A percentile compares a stretch with the other conserved stretches of the same genome.
These are phyloP conservation scores for Pichia heedii DNA, from an alignment of 805 yeast genomes.

Conservation along the genomic window DNA sequence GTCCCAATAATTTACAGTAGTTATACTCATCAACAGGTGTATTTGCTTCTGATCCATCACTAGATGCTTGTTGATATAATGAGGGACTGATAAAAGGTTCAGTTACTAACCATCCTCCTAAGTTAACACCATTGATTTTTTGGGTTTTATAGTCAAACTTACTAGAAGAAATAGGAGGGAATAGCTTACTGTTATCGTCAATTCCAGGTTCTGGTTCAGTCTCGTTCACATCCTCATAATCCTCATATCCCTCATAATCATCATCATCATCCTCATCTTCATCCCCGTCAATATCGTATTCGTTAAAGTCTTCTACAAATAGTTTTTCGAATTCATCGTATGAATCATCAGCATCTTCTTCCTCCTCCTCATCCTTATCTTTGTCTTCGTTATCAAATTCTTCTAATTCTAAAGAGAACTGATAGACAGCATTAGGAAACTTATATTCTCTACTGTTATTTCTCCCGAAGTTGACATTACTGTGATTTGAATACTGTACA, in stretches of 20 bases:
- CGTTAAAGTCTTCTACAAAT: background rate
- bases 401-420: too few species aligned
- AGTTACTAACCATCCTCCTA: constrained; percentile 68
- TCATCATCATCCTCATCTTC: background rate
- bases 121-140: constrained; percentile 36
- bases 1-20: constrained; percentile 41
- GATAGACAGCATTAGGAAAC: background rate
- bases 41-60: constrained; percentile 12
- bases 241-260: background rate
- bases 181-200: background rate
- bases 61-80: constrained; percentile 32
- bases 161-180: background rate
- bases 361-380: background rate
- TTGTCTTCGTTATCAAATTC: background rate
- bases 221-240: constrained; percentile 6
- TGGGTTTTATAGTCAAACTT: constrained; percentile 16
- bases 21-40: constrained; percentile 57
- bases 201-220: too few species aligned
- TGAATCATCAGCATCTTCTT: background rate
- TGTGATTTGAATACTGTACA: background rate
- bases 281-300: background rate
- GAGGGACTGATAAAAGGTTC: constrained; percentile 69
- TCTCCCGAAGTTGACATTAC: too few species aligned
- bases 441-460: too few species aligned
- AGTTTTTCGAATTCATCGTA: background rate